Conservation (phyloP, 1,139 yeast species). For the Spathaspora sp. region DNA sequence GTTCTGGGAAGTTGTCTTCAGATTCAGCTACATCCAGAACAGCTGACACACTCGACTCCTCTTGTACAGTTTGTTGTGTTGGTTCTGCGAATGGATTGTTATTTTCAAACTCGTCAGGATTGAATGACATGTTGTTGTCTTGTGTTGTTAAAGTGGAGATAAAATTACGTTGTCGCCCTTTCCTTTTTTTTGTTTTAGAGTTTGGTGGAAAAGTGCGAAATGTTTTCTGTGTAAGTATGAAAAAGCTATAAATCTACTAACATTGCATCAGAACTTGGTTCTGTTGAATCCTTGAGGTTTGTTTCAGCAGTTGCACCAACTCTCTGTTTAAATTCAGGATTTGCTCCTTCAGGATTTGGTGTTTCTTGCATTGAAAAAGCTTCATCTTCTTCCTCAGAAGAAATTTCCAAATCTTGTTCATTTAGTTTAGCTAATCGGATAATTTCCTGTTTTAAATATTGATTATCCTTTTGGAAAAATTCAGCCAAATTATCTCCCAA, state of each 20-base stretch:
- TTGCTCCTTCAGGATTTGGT: conserved; percentile 2
- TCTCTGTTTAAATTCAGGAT: not conserved
- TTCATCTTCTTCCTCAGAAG: conserved; percentile 7
- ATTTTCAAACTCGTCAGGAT: conserved; percentile 64
- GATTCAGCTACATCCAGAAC: not conserved
- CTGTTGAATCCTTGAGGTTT: not conserved
- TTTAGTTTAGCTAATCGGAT: not conserved
- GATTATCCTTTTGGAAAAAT: conserved; percentile 22
- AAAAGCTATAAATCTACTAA: conserved; percentile 5
- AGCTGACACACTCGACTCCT: not conserved
- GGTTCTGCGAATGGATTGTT: conserved; percentile 61
- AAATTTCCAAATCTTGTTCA: conserved; percentile 1
- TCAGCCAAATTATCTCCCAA: conserved; percentile 15
- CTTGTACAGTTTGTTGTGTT: conserved; percentile 4
- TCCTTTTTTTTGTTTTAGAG: not conserved
- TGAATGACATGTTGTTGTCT: conserved; percentile 44
- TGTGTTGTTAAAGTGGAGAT: not conserved
- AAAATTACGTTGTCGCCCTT: not conserved
- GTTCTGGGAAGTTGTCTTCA: not conserved
- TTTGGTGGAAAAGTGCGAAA: not conserved
- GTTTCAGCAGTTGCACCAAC: not conserved
- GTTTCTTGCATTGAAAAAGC: conserved; percentile 3
- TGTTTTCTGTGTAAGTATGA: no score
- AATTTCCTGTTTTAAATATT: conserved; percentile 5
- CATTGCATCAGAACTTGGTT: not conserved